These are phyloP conservation scores for Hypseocharis bilobata DNA, from an alignment of 441 rosid species.

Conservation along the genomic window DNA sequence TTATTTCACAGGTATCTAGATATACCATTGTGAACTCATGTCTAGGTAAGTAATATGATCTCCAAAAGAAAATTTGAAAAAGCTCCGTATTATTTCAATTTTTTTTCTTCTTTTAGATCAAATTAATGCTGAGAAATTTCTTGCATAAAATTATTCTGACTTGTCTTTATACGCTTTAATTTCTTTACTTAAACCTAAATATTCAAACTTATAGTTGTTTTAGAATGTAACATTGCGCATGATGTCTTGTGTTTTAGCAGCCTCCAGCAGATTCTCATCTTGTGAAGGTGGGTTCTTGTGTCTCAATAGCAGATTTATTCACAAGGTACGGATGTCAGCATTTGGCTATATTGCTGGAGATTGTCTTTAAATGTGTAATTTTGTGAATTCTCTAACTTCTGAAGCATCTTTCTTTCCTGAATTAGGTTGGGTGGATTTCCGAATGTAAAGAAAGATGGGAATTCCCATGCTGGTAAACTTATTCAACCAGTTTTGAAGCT, in stretches of 20 bases:
- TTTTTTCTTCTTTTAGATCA: neutral
- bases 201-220: neutral
- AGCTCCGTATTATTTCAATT: neutral
- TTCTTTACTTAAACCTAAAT: neutral
- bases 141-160: constrained; percentile 2
- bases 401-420: constrained; percentile 18
- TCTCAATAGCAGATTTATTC: constrained; percentile 56
- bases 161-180: neutral
- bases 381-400: neutral
- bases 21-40: neutral
- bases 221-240: neutral
- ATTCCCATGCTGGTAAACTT: constrained; percentile 46
- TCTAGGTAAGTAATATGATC: neutral
- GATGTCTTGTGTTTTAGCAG: constrained; percentile 34
- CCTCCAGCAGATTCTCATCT: constrained; percentile 53
- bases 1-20: neutral
- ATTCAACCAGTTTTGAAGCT: constrained; percentile 58
- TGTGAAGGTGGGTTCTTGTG: constrained; percentile 69
- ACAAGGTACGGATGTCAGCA: constrained; percentile 38
- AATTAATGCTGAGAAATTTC: neutral
- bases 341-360: neutral
- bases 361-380: neutral
- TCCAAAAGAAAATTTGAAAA: neutral
- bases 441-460: constrained; percentile 55
- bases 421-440: constrained; percentile 60